Conservation (phyloP, 2,329 filamentous ascomycete species). For the Gliomastix tumulicola region DNA sequence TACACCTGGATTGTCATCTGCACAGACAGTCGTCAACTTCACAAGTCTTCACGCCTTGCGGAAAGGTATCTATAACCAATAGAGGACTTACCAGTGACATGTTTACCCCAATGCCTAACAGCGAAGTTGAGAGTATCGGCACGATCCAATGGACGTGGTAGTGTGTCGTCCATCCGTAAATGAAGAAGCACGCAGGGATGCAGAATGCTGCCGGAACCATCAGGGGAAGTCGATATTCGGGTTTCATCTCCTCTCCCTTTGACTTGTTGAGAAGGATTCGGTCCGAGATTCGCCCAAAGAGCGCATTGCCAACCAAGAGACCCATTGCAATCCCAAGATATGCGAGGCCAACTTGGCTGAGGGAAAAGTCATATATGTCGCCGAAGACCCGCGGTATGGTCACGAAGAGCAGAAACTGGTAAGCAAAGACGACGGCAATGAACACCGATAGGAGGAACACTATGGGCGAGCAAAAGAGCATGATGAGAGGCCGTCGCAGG, state of each 20-base stretch:
- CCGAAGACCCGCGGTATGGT: slow-evolving; percentile 29
- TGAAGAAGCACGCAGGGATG: background rate
- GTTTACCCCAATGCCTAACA: too few species aligned
- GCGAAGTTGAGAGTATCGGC: slow-evolving; percentile 32
- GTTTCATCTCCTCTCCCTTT: too few species aligned
- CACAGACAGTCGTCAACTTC: too few species aligned
- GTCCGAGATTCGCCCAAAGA: slow-evolving; percentile 22
- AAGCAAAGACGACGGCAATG: slow-evolving; percentile 47
- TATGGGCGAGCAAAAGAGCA: slow-evolving; percentile 48
- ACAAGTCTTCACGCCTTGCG: too few species aligned
- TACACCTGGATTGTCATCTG: slow-evolving; percentile 41
- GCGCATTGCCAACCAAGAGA: slow-evolving; percentile 35
- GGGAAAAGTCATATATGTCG: slow-evolving; percentile 40
- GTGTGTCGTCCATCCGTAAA: slow-evolving; percentile 38
- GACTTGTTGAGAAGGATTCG: too few species aligned
- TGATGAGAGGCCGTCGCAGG: slow-evolving; percentile 41
- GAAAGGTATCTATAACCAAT: too few species aligned
- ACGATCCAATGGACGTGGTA: slow-evolving; percentile 39
- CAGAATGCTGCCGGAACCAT: background rate
- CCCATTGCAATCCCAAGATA: slow-evolving; percentile 38
- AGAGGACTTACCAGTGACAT: too few species aligned
- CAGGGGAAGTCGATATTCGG: slow-evolving; percentile 34
- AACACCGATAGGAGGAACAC: slow-evolving; percentile 43
- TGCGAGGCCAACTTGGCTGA: slow-evolving; percentile 35
- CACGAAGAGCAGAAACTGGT: slow-evolving; percentile 39